Base-by-base conservation (phyloP, 495 filamentous ascomycete species). In the Penicillium paxilli region DNA sequence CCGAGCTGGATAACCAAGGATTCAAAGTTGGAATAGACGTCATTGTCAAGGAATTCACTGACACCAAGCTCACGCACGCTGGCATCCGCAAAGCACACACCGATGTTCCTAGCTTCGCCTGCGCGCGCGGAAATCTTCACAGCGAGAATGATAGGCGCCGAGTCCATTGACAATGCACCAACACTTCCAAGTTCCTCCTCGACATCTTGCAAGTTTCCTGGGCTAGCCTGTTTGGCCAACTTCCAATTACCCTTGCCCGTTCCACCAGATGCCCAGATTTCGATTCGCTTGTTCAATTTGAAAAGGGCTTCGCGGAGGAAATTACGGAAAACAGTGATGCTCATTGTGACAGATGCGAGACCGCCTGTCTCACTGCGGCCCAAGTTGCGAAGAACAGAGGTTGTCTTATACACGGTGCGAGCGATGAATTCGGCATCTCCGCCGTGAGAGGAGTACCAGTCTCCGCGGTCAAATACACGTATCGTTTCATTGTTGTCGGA, bases 21-120 rank as follows among this genome's bases (percentile, higher is more conserved):
- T 73, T 99, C 94, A 52, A 99, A 93, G 67, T 99, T 98, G 37
- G 94, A 98, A 69, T 96, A 99, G 11, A 96, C 77, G 66, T 99
- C 95, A 60, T 98, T 99, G 76, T 99, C 94, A 22, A 96, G 79
- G 62, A 99, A 99, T 66, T 99, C 94, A 78, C 89, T 95, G 32
- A 99, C 92, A 22, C 94, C 94, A 0, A 99, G 82, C 72, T 99
- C 94, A 46, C 95, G 81, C 56, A 96, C 92, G 62, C 90, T 97
- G 9, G 94, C 94, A 82, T 99, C 94, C 7, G 95, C 94, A 73
- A 99, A 99, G 72, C 94, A 97, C 21, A 98, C 92, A 11, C 94
- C 94, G 2, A 98, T 90, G 51, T 81, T 88, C 44, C 95, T 78
- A 2, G 88, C 90, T 68, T 96, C 92, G 0, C 85, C 81, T 2